Evolutionary conservation across 176 grass and related monocot genomes (phyloP), one percentile per base, ranked within the genome.

Genomic region (Oryza officinalis): DNA sequence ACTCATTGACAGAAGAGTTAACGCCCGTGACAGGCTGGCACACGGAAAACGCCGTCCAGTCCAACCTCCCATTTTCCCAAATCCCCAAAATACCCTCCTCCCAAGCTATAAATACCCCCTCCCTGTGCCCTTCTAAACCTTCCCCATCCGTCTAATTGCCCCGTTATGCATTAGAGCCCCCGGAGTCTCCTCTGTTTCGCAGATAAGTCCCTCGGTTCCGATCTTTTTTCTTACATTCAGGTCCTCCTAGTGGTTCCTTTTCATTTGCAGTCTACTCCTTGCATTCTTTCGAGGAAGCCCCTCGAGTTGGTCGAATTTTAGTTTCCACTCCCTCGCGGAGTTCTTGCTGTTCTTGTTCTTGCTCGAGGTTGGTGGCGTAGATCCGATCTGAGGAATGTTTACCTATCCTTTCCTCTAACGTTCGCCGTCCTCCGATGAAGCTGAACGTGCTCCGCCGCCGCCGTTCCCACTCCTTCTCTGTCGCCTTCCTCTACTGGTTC

Each of bases 401-500:
- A 50, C 75, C 47, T 35, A 80, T 61, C 75, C 70, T 18, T 89
- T 86, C 43, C 79, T 86, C 82, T 92, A 31, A 76, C 85, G 84
- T 65, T 25, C 41, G 70, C 76, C 46, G 88, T 75, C 65, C 82
- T 57, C 84, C 57, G 77, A 95, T 95, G 93, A 87, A 81, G 86
- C 14, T 86, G 45, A 27, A 32, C 41, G 81, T 89, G 14, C 84
- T 87, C 72, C 80, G 81, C 6, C 71, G 84, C 87, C 49, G 86
- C 78, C 90, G 90, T n/a, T 77, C 91, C 72, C 93, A 95, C 61
- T 92, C 90, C 67, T 95, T 90, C 86, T 95, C 93, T 0, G 93
- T 95, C 3, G 90, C 90, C 65, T 90, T 95, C 83, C 90, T 95
- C 0, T 95, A 95, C 93, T 95, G 90, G 90, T 95, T 87, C 74